Base-by-base conservation (phyloP, 495 filamentous ascomycete genomes). In the Xylaria telfairii region DNA sequence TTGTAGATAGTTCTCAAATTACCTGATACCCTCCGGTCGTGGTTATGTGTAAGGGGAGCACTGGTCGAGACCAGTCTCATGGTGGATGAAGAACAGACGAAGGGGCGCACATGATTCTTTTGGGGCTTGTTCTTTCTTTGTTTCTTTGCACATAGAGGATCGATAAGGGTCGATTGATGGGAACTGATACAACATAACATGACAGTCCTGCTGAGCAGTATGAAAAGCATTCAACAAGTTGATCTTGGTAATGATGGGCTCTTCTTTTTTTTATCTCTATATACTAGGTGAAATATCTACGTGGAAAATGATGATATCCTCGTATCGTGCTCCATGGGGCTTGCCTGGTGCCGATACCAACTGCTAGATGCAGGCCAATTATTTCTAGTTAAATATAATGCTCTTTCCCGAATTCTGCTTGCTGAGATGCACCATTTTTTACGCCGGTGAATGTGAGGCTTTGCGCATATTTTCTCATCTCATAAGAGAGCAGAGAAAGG, bases 1-100 rank as follows among this genome's bases (percentile, higher is more conserved):
- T 59, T 67, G 49, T 63, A 69, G 67, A 69, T 69, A 69, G 57
- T 46, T 44, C 46, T 69, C 37, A 34, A n/a, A 39, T 63, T 42
- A 41, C 34, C 67, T 69, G 67, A 69, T 69, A 69, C 67, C 67
- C 67, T 69, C 10, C 49, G 67, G 67, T 63, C 19, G 59, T 54
- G 67, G 57, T 53, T 62, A 69, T 69, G 44, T 24, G 41, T 54
- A 47, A 53, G 57, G 32, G 17, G 3, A 19, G 67, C 21, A 42
- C 47, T 61, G 44, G 30, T 51, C 28, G 46, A 49, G 42, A 53
- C 15, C 42, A 12, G 12, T 19, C n/a, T 54, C 9, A 21, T 42
- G 4, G 47, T 32, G 44, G 44, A 32, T n/a, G 34, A 69, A n/a
- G 28, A n/a, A 34, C 19, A 37, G n/a, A 41, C 12, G 34, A 26